Evolutionary conservation across 192 early-diverging fungal genomes (phyloP).

Genomic region (Mortierella alpina): DNA sequence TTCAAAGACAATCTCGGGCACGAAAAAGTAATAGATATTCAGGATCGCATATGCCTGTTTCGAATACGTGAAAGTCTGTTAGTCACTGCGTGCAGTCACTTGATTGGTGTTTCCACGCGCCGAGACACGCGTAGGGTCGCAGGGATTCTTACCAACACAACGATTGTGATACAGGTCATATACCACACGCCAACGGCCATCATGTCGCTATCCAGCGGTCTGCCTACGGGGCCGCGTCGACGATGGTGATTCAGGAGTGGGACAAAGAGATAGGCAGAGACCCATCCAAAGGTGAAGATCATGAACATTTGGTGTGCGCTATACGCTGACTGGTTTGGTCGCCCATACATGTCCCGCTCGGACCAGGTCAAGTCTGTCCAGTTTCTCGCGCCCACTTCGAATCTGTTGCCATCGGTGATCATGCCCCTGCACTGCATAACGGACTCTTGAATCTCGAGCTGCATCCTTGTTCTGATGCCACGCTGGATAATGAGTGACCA

Average conservation of each 20-base stretch:
- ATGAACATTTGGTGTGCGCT: constrained; percentile 22
- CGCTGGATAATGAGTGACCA: background rate
- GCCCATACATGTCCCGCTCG: background rate
- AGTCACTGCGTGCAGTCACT: background rate
- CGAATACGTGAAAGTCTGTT: background rate
- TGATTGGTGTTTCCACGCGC: background rate
- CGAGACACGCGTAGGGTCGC: background rate
- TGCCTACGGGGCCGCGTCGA: constrained; percentile 12
- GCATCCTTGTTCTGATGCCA: background rate
- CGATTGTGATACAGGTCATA: constrained; percentile 11
- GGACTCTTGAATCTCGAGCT: too few species aligned
- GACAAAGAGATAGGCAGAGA: constrained; percentile 35
- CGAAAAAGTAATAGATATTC: constrained; percentile 8
- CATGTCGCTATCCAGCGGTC: constrained; percentile 30
- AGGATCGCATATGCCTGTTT: constrained; percentile 15
- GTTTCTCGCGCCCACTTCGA: constrained; percentile 1
- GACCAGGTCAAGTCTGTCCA: constrained; percentile 3
- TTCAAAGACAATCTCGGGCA: constrained; percentile 4
- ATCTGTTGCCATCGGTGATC: background rate
- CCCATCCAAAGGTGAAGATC: constrained; percentile 24
- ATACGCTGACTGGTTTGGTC: constrained; percentile 7
- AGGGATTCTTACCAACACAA: constrained; percentile 15
- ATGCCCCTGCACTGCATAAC: background rate
- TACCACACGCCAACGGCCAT: constrained; percentile 48
- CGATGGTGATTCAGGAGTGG: constrained; percentile 31